These are phyloP conservation scores for Mycogone perniciosa DNA, from an alignment of 2,329 filamentous ascomycete species.

Conservation along the genomic window DNA sequence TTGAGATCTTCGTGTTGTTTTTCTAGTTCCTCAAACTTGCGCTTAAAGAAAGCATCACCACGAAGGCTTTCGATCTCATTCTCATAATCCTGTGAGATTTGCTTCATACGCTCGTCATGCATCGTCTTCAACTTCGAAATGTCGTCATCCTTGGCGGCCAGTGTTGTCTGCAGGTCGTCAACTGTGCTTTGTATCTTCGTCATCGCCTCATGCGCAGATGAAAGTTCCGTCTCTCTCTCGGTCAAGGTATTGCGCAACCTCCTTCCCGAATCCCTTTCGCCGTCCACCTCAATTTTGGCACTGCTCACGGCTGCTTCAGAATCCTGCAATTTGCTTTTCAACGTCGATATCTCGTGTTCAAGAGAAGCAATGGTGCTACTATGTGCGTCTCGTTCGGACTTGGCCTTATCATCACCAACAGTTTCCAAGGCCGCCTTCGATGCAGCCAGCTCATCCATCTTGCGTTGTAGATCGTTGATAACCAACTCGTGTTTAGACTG, in stretches of 20 bases:
- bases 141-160: conserved; percentile 41
- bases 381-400: conserved; percentile 39
- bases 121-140: conserved; percentile 47
- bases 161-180: conserved; percentile 40
- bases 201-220: conserved; percentile 34
- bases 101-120: conserved; percentile 53
- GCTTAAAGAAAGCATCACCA: conserved; percentile 58
- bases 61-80: conserved; percentile 58
- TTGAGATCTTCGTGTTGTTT: conserved; percentile 47
- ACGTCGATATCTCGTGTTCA: conserved; percentile 45
- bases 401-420: conserved; percentile 38
- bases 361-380: conserved; percentile 42
- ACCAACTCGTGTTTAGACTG: conserved; percentile 44
- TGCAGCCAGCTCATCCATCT: conserved; percentile 47
- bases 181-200: conserved; percentile 43
- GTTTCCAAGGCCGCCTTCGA: conserved; percentile 41
- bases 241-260: conserved; percentile 35
- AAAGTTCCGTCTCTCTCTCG: conserved; percentile 41
- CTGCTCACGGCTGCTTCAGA: conserved; percentile 40
- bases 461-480: conserved; percentile 45
- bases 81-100: conserved; percentile 55
- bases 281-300: conserved; percentile 39
- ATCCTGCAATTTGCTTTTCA: conserved; percentile 42
- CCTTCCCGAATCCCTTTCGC: conserved; percentile 34
- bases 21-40: conserved; percentile 56